A percentile compares a stretch with the other conserved stretches of the same genome.
phyloP scores from a whole-genome alignment of 169 alveolate species.

The Theileria annulata region DNA sequence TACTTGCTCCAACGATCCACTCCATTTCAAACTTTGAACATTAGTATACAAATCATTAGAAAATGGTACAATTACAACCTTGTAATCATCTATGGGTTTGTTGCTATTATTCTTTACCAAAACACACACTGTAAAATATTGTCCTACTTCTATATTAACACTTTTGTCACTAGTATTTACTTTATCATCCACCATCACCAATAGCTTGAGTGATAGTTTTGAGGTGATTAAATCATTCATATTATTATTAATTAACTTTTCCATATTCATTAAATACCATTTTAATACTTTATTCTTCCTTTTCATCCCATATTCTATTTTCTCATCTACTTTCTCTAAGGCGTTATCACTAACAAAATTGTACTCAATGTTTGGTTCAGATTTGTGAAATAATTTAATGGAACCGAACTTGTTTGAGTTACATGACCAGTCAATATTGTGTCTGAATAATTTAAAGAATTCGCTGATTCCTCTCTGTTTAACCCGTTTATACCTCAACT shows the following conservation, averaged over 20 bases:
- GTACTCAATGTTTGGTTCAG: no score
- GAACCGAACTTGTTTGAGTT: no score
- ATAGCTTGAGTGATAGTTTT: conserved; percentile 12
- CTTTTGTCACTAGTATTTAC: background rate
- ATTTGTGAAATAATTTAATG: no score
- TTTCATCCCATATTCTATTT: background rate
- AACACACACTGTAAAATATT: conserved; percentile 19
- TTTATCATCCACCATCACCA: conserved; percentile 6
- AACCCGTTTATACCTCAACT: no score
- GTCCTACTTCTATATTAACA: background rate
- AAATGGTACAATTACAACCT: conserved; percentile 29
- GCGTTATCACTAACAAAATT: no score
- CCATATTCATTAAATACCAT: conserved; percentile 5
- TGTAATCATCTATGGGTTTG: conserved; percentile 26
- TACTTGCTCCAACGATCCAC: conserved; percentile 45
- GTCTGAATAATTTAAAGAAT: no score
- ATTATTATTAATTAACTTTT: conserved; percentile 18
- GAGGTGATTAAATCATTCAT: conserved; percentile 31
- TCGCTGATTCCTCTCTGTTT: no score
- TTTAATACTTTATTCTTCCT: background rate
- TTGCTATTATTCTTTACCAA: conserved; percentile 35
- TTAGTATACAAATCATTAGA: conserved; percentile 2
- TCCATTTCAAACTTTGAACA: conserved; percentile 18
- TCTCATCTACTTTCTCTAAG: no score
- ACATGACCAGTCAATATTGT: no score